Conservation (phyloP, 1,139 yeast species). For the Candida sanyaensis region DNA sequence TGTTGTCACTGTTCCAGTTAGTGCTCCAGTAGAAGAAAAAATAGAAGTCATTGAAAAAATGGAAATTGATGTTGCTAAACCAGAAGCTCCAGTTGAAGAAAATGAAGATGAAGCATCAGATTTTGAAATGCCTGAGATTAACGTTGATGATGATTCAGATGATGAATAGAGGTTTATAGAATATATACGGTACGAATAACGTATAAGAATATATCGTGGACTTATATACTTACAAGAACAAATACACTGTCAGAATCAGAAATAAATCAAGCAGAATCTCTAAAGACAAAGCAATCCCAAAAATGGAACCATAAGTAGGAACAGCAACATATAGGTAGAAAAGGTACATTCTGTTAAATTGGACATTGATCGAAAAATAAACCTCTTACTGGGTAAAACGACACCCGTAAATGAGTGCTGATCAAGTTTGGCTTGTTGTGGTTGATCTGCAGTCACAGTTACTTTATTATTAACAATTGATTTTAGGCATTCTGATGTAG, state of each 20-base stretch:
- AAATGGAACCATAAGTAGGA: background rate
- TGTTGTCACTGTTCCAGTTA: background rate
- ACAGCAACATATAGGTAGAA: background rate
- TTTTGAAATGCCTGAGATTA: conserved; percentile 58
- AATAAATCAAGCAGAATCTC: background rate
- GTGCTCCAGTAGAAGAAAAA: background rate
- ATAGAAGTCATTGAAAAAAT: background rate
- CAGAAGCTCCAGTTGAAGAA: conserved; percentile 12
- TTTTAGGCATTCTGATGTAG: background rate
- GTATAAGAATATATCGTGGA: too few species aligned
- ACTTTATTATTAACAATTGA: background rate
- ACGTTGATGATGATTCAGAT: conserved; percentile 11
- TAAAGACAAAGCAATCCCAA: conserved; percentile 2
- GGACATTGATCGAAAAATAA: conserved; percentile 10
- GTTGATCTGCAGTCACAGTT: background rate
- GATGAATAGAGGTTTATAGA: conserved; percentile 6
- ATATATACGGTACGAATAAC: background rate
- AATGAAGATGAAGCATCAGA: conserved; percentile 41
- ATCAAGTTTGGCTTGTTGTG: background rate
- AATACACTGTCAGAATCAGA: too few species aligned
- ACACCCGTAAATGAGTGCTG: conserved; percentile 14
- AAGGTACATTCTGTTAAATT: background rate
- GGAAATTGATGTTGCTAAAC: background rate
- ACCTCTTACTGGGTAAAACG: conserved; percentile 10
- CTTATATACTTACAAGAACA: too few species aligned